These are phyloP conservation scores for Aurifilum marmelostoma DNA, from an alignment of 2,329 filamentous ascomycete genomes.

Conservation along the genomic window DNA sequence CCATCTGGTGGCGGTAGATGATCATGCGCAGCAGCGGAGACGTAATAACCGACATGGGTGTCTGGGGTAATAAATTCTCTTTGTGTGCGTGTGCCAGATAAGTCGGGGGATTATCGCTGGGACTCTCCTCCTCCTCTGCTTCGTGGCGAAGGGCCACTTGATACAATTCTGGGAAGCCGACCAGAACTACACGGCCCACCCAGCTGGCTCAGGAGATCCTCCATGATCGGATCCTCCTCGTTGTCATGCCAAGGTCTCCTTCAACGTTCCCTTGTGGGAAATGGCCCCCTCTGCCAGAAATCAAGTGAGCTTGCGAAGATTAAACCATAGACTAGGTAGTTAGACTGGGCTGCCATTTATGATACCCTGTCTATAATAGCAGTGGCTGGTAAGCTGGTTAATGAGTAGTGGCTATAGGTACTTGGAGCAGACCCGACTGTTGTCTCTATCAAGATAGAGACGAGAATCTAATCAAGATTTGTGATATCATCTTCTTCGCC, in stretches of 20 bases:
- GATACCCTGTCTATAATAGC: neutral
- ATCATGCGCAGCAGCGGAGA: neutral
- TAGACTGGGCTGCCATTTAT: neutral
- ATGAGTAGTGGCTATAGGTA: neutral
- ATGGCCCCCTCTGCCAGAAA: neutral
- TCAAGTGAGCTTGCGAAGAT: neutral
- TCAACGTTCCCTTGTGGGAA: neutral
- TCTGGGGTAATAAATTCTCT: neutral
- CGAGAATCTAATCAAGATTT: neutral
- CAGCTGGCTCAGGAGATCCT: neutral
- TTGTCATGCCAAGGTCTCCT: neutral
- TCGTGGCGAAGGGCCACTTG: neutral
- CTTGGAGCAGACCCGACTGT: neutral
- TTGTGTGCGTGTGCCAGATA: neutral
- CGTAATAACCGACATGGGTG: neutral
- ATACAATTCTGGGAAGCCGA: slow-evolving; percentile 3
- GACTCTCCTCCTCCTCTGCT: neutral
- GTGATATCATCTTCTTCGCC: neutral
- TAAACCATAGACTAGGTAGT: neutral
- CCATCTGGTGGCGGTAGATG: neutral
- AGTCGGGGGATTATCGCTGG: neutral
- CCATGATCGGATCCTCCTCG: neutral
- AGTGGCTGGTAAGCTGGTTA: neutral
- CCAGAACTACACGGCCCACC: neutral
- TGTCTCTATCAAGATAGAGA: neutral